A percentile compares a stretch with the other conserved stretches of the same genome.
Conservation (phyloP, 129 eudicot species). For the Smallanthus sonchifolius region DNA sequence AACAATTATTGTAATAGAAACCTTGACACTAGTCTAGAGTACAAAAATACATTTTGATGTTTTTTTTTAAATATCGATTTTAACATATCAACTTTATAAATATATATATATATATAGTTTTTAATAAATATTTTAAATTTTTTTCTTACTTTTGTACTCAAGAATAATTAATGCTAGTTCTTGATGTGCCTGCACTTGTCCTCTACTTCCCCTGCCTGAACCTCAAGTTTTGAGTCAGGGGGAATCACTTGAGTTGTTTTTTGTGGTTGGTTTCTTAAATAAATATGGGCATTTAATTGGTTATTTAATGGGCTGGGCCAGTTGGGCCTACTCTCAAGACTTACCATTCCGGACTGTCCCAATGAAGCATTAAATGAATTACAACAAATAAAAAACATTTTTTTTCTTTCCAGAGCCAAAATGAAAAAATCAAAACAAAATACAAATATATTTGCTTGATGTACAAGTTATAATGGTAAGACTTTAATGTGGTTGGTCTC, state of each 20-base stretch:
- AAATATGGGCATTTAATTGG: slow-evolving; percentile 6
- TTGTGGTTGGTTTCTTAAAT: slow-evolving; percentile 25
- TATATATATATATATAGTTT: background rate
- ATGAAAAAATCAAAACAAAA: background rate
- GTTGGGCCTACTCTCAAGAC: slow-evolving; percentile 25
- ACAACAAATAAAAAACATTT: background rate
- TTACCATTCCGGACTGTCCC: slow-evolving; percentile 4
- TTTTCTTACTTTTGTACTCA: background rate
- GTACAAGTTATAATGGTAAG: background rate
- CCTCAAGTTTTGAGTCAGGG: slow-evolving; percentile 17
- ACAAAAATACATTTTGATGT: no score
- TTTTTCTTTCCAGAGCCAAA: background rate
- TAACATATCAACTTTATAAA: no score
- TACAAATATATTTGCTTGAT: background rate
- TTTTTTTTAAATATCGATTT: no score
- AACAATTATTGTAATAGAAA: no score
- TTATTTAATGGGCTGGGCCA: slow-evolving; percentile 30
- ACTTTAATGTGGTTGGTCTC: background rate
- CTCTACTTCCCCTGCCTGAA: slow-evolving; percentile 2
- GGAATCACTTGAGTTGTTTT: slow-evolving; percentile 14
- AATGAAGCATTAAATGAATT: slow-evolving; percentile 12
- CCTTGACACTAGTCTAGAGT: no score
- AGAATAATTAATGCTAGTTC: background rate
- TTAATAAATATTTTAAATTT: background rate
- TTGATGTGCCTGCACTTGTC: slow-evolving; percentile 10